These are phyloP conservation scores for Stemphylium vesicarium DNA, from an alignment of 2,329 filamentous ascomycete genomes.

Conservation along the genomic window DNA sequence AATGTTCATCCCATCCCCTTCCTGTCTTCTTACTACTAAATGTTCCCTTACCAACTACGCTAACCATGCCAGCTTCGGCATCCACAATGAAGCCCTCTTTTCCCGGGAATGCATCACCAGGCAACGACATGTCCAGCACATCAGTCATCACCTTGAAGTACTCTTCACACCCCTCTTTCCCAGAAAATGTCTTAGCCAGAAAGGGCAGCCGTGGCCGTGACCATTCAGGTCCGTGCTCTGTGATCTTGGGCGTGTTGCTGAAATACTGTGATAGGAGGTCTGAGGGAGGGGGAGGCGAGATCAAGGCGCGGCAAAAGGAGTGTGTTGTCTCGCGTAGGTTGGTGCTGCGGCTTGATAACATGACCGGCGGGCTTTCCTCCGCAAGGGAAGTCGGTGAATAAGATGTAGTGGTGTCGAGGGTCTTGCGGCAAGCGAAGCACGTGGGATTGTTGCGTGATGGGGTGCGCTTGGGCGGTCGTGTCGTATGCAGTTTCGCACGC, in stretches of 20 bases:
- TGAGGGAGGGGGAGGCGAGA: conserved; percentile 32
- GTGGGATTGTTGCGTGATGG: background rate
- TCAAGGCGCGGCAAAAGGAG: conserved; percentile 39
- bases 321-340: conserved; percentile 33
- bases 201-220: conserved; percentile 48
- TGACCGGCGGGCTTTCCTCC: conserved; percentile 6
- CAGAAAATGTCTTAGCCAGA: conserved; percentile 47
- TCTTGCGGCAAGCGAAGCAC: conserved; percentile 6
- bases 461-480: background rate
- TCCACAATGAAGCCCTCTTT: conserved; percentile 47
- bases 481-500: background rate
- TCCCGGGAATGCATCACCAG: conserved; percentile 41
- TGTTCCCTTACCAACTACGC: conserved; percentile 42
- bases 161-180: conserved; percentile 43
- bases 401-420: background rate
- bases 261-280: conserved; percentile 40
- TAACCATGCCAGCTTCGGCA: conserved; percentile 44
- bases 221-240: conserved; percentile 53
- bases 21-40: conserved; percentile 50
- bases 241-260: conserved; percentile 41
- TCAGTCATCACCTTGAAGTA: conserved; percentile 49
- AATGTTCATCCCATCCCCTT: conserved; percentile 50
- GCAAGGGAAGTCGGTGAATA: conserved; percentile 1
- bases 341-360: conserved; percentile 21
- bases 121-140: conserved; percentile 44